Evolutionary conservation across 345 rosid species (phyloP), one percentile per base, ranked within the genome.

Genomic region (Syzygium aqueum): DNA sequence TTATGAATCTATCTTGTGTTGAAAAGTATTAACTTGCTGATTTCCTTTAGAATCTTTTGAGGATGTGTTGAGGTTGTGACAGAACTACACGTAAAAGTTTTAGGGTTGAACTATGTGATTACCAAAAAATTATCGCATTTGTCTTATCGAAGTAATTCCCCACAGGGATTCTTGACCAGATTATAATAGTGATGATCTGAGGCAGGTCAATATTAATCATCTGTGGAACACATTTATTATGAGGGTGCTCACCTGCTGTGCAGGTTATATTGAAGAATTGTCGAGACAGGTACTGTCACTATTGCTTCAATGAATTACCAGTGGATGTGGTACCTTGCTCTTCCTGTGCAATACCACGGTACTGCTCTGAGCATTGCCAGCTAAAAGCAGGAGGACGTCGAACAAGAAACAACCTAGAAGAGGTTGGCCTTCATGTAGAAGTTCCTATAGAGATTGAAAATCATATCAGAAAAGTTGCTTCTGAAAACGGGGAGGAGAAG

Each of bases 271-370:
- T 90, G 88, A 97, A 97, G 92, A 87, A 90, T 67, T 92, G 91
- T 91, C 91, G 97, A 85, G 94, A 94, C 90, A 92, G 94, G 27
- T 95, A 96, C 88, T 97, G 98, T 88, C 99, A 96, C 88, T 94
- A 93, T 92, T 96, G 99, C 94, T 90, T 97, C 87, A 94, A 93
- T 91, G 95, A 95, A 90, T 90, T 97, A 57, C 97, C 97, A 21
- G 90, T 87, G 61, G 98, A 97, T 89, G 77, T 87, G n/a, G 91
- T 97, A 88, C 98, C 97, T 53, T 96, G 98, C 88, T 65, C 90
- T 54, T 93, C 94, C 61, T 97, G 99, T 92, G 92, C 98, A 82
- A 89, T 94, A 86, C 92, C 97, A 87, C 85, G 93, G 84, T 97
- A 96, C 91, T 97, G 98, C 91, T 97, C 98, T 53, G 92, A 93